Base-by-base conservation (phyloP, 345 rosid genomes). In the Carallia brachiata region DNA sequence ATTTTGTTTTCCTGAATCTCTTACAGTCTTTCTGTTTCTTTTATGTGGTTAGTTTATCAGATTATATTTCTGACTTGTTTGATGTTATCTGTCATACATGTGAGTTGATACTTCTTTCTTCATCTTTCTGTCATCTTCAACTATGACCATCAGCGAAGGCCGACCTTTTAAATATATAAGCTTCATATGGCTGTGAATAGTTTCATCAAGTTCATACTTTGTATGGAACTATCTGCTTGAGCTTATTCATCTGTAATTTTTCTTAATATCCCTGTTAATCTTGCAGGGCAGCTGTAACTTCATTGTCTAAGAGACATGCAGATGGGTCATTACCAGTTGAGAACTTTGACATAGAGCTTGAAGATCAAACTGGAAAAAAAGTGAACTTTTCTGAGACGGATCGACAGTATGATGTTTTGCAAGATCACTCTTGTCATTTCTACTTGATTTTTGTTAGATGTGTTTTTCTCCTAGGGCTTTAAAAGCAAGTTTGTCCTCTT, bases 301-400 rank as follows among this genome's bases (percentile, higher is more conserved):
- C 96, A 18, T 82, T 91, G 69, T 80, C 94, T 62, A 80, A 83
- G 80, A 87, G 97, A 65, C 93, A 90, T 67, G 83, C 85, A 30
- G 88, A 91, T 78, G 95, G 96, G 69, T 87, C 93, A 1, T 73
- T 91, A 55, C 98, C 93, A 17, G 28, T 81, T 10, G 89, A 89
- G 66, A 86, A 91, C 83, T 94, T 79, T 60, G 79, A 89, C 78
- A 68, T 94, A 44, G 95, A 94, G 77, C 86, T 94, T 55, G 95
- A 91, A 84, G 90, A 94, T 83, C 97, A 94, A 73, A 87, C 77
- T 73, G 96, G 97, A 69, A 74, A 87, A 30, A 82, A 65, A 78
- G 80, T 94, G 68, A 74, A 85, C 48, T 79, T 91, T 75, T 78
- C 93, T 37, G 95, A 91, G 80, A 87, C 95, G 61, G 99, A 94